Conservation (phyloP, 495 filamentous ascomycete genomes). For the Trichoderma erinaceum region DNA sequence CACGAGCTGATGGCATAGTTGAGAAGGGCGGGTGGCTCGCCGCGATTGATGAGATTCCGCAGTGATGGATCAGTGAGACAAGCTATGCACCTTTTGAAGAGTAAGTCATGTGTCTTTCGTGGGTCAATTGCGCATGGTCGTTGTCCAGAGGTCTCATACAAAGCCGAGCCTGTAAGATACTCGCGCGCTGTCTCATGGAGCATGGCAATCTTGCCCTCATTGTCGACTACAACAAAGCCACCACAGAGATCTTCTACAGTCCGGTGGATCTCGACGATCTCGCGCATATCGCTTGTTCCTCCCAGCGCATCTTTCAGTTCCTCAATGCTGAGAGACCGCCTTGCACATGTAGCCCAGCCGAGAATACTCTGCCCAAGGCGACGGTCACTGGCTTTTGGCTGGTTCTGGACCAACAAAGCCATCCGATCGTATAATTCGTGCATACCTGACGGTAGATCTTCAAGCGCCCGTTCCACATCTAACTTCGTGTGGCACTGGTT, state of each 20-base stretch:
- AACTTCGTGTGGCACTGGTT: slow-evolving; percentile 26
- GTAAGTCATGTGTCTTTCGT: slow-evolving; percentile 18
- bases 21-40: slow-evolving; percentile 19
- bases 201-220: slow-evolving; percentile 27
- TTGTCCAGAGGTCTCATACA: slow-evolving; percentile 15
- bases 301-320: slow-evolving; percentile 29
- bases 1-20: slow-evolving; percentile 27
- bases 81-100: slow-evolving; percentile 25
- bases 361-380: slow-evolving; percentile 28
- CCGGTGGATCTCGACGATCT: slow-evolving; percentile 29
- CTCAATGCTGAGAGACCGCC: slow-evolving; percentile 26
- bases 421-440: slow-evolving; percentile 36
- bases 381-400: slow-evolving; percentile 19
- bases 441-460: slow-evolving; percentile 37
- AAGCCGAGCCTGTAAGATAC: slow-evolving; percentile 22
- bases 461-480: slow-evolving; percentile 26
- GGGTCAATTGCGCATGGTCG: slow-evolving; percentile 6
- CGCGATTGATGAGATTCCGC: slow-evolving; percentile 19
- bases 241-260: slow-evolving; percentile 35
- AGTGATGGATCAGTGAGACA: slow-evolving; percentile 20
- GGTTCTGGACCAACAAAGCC: slow-evolving; percentile 24
- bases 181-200: slow-evolving; percentile 42
- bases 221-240: slow-evolving; percentile 36
- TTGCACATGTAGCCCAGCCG: slow-evolving; percentile 26
- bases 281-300: slow-evolving; percentile 12